Evolutionary conservation across 176 grass and related monocot species (phyloP).

Genomic region (Sorghum bicolor): Sorghum_bicolor_NCBIv3 NC_012872.2:9292501-9293000

Average conservation of each 20-base stretch:
- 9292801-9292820: not conserved
- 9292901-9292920: not conserved
- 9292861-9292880: not conserved
- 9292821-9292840: not conserved
- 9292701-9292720: no score
- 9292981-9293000: not conserved
- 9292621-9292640: no score
- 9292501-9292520: not conserved
- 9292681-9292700: no score
- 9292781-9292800: not conserved
- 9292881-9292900: not conserved
- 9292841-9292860: not conserved
- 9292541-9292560: not conserved
- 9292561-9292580: not conserved
- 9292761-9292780: not conserved
- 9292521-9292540: not conserved
- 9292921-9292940: not conserved
- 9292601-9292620: not conserved
- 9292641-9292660: no score
- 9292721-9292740: no score
- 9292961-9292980: not conserved
- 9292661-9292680: no score
- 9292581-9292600: not conserved
- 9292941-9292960: not conserved
- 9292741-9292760: no score